Percentiles rank a stretch among this genome's conserved stretches.
Conservation (phyloP, 257 asterid species). For the Nemophila menziesii region DNA sequence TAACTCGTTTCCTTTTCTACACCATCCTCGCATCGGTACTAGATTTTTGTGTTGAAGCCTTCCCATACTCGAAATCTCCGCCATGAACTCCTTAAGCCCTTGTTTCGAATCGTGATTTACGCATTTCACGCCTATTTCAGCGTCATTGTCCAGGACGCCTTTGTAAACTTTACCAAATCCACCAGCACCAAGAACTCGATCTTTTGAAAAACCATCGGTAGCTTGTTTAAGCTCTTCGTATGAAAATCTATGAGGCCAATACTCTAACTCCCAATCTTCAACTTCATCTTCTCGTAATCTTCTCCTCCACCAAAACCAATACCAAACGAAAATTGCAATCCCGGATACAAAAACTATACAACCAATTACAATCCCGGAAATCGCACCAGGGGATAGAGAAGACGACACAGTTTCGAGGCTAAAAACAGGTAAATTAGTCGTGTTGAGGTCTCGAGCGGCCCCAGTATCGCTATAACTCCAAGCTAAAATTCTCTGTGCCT, state of each 20-base stretch:
- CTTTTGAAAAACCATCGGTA: conserved; percentile 40
- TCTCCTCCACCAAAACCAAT: conserved; percentile 54
- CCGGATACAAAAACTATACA: conserved; percentile 20
- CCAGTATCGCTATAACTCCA: conserved; percentile 83
- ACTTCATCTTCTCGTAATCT: conserved; percentile 42
- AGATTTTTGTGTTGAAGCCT: conserved; percentile 78
- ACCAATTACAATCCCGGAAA: conserved; percentile 48
- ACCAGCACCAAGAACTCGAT: conserved; percentile 51
- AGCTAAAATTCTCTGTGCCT: conserved; percentile 57
- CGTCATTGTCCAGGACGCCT: conserved; percentile 32
- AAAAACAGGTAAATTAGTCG: conserved; percentile 56
- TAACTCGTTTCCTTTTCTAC: conserved; percentile 53
- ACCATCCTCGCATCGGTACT: conserved; percentile 78
- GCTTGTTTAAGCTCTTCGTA: conserved; percentile 49
- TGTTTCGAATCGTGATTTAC: conserved; percentile 74
- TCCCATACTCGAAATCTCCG: conserved; percentile 75
- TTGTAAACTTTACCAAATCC: conserved; percentile 82
- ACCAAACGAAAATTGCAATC: conserved; percentile 16
- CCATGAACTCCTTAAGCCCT: conserved; percentile 81
- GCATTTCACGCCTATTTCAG: conserved; percentile 66
- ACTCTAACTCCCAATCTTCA: conserved; percentile 86
- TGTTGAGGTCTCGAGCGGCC: conserved; percentile 52
- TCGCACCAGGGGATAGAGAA: conserved; percentile 30
- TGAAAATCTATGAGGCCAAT: conserved; percentile 75
- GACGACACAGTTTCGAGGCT: conserved; percentile 18